Conservation (phyloP, 2,329 filamentous ascomycete species). For the Fusarium tjaetaba region DNA sequence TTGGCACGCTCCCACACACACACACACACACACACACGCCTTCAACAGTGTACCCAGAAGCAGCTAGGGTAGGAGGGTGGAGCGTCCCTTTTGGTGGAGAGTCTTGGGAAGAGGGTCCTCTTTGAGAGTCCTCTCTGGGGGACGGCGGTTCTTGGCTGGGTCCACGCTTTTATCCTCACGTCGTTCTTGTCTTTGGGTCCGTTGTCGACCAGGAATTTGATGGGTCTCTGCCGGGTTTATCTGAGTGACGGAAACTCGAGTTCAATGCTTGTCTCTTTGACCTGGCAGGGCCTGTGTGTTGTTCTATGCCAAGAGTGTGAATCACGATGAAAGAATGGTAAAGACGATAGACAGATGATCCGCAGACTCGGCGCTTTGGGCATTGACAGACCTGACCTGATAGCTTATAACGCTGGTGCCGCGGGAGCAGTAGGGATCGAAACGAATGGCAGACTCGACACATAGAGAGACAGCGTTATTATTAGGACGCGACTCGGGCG, state of each 20-base stretch:
- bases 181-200: constrained; percentile 35
- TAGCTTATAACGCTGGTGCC: constrained; percentile 14
- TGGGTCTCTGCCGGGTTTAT: constrained; percentile 26
- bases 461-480: background rate
- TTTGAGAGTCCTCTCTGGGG: constrained; percentile 32
- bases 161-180: constrained; percentile 12
- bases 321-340: constrained; percentile 27
- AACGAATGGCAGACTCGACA: constrained; percentile 13
- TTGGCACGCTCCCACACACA: constrained; percentile 14
- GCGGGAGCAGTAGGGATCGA: background rate
- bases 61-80: constrained; percentile 28
- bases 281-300: constrained; percentile 10
- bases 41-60: constrained; percentile 27
- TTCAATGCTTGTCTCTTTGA: constrained; percentile 33
- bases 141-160: constrained; percentile 21
- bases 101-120: constrained; percentile 29
- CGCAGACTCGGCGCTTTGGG: constrained; percentile 13
- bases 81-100: constrained; percentile 31
- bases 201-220: constrained; percentile 31
- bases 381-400: constrained; percentile 7
- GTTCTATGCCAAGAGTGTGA: constrained; percentile 24
- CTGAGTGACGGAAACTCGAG: constrained; percentile 22
- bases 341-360: constrained; percentile 14
- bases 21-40: background rate
- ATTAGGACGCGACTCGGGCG: constrained; percentile 12